Percentiles rank a stretch among this genome's conserved stretches.
phyloP scores from a whole-genome alignment of 805 yeast species.

The Candida hispaniensis region DNA sequence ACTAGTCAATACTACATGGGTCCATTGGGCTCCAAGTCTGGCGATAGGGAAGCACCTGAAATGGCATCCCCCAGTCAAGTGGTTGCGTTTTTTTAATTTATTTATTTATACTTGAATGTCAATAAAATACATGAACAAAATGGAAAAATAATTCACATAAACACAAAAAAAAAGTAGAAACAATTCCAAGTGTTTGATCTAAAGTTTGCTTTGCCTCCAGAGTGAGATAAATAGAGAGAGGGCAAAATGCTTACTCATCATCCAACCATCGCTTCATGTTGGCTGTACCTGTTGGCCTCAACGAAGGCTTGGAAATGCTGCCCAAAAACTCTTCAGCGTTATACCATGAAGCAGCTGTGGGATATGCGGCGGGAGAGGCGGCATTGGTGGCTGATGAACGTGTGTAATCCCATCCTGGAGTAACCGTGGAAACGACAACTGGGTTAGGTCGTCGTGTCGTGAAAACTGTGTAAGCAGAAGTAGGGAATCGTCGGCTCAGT shows the following conservation, averaged over 20 bases:
- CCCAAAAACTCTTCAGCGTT: conserved; percentile 20
- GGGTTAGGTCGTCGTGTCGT: conserved; percentile 39
- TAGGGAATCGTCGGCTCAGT: conserved; percentile 48
- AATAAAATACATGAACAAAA: too few relatives aligned
- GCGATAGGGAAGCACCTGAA: conserved; percentile 10
- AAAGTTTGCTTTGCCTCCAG: too few relatives aligned
- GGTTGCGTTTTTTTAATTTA: conserved; percentile 12
- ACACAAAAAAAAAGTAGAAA: too few relatives aligned
- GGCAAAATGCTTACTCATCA: neutral
- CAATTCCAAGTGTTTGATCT: too few relatives aligned
- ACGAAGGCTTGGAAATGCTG: neutral
- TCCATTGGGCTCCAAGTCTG: conserved; percentile 14
- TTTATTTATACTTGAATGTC: conserved; percentile 14
- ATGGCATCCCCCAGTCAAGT: conserved; percentile 13
- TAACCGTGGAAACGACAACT: conserved; percentile 47
- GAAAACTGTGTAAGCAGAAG: conserved; percentile 57
- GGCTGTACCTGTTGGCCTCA: conserved; percentile 2
- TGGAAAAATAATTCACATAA: too few relatives aligned
- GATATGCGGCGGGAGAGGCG: conserved; percentile 41
- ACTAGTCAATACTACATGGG: conserved; percentile 13
- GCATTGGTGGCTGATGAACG: conserved; percentile 51
- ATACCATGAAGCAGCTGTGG: conserved; percentile 20
- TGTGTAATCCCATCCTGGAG: conserved; percentile 78
- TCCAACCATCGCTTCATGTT: conserved; percentile 1
- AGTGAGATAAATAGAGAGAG: too few relatives aligned